phyloP scores from a whole-genome alignment of 345 rosid species.

The Heritiera littoralis region DNA sequence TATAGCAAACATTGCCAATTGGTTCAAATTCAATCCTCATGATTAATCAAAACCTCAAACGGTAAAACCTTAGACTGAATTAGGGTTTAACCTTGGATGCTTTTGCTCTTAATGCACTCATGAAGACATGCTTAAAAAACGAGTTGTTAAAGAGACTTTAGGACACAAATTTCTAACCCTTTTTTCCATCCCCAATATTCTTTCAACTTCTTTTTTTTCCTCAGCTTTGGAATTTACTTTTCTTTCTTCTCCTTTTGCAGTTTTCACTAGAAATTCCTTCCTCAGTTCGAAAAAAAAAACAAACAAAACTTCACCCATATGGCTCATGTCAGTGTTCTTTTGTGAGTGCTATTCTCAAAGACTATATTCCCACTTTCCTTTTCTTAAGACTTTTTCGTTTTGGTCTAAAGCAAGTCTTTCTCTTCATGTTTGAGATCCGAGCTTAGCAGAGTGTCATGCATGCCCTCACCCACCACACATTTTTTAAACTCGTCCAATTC shows the following conservation, averaged over 20 bases:
- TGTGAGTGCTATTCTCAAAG: constrained; percentile 30
- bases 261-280: constrained; percentile 19
- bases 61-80: constrained; percentile 20
- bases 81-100: constrained; percentile 46
- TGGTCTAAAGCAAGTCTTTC: constrained; percentile 35
- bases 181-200: constrained; percentile 27
- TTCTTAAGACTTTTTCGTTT: constrained; percentile 8
- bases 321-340: constrained; percentile 32
- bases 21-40: neutral
- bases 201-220: constrained; percentile 10
- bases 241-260: constrained; percentile 33
- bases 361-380: neutral
- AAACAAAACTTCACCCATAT: constrained; percentile 19
- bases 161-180: constrained; percentile 52
- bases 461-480: constrained; percentile 29
- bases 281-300: neutral
- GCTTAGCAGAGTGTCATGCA: constrained; percentile 47
- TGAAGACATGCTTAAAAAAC: constrained; percentile 30
- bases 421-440: constrained; percentile 50
- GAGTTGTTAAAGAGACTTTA: constrained; percentile 40
- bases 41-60: constrained; percentile 3
- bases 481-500: constrained; percentile 27
- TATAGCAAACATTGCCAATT: neutral
- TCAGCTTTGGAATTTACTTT: constrained; percentile 28
- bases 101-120: constrained; percentile 19